Evolutionary conservation across 768 basidiomycete genomes (phyloP), one percentile per base, ranked within the genome.

Genomic region (Podaxis sp.): DNA sequence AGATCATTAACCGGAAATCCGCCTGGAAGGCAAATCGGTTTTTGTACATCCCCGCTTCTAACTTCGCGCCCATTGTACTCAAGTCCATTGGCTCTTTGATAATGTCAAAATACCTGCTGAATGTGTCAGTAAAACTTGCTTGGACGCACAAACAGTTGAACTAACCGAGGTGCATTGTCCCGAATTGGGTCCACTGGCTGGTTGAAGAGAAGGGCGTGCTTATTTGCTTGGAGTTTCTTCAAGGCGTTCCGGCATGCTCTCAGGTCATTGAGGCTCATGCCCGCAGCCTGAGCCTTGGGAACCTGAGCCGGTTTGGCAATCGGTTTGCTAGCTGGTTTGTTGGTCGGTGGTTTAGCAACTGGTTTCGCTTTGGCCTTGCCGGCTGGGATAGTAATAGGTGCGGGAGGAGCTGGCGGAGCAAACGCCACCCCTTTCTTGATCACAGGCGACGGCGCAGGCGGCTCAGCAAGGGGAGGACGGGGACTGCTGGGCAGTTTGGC

Each of bases 51-150:
- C 95, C 94, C 60, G 84, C 87, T 67, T 91, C 88, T 11, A 98
- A 77, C 72, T 96, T 98, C 40, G 90, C 90, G 27, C 82, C 79
- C 80, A 96, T 91, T 0, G 95, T 94, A 56, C 88, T 88, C 17
- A 98, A 80, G 70, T 99, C 97, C 93, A 99, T 98, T 0, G 97
- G 96, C 11, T 90, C 81, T 73, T 91, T 91, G 73, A 99, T 89
- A 63, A 95, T 76, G 57, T 91, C 88, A 69, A 94, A 94, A 73
- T 98, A 98, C 67, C 95, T 96, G 19, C 65, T 43, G 17, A 41
- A 59, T 12, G 22, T 55, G 63, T 73, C 27, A 70, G 58, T 61
- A 33, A 33, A 50, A 50, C n/a, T 43, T 27, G 52, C 50, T 47
- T 55, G 11, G 53, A 6, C 37, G 24, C 25, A 24, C 24, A 59